A percentile compares a stretch with the other conserved stretches of the same genome.
Evolutionary conservation across 1,284 basidiomycete genomes (phyloP).

Genomic region (Rhizoctonia solani): DNA sequence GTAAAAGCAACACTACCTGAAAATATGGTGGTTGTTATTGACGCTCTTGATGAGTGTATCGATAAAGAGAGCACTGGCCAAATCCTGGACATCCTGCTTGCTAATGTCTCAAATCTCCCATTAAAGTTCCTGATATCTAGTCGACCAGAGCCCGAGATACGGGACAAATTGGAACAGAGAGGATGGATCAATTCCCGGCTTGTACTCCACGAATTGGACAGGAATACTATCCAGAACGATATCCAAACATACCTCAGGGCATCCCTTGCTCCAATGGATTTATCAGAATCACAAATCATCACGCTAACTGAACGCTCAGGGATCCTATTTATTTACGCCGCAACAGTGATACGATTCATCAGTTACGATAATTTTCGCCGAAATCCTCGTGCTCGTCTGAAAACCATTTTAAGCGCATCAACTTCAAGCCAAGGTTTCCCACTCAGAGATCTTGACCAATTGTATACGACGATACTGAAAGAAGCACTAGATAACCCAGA

Average conservation of each 20-base stretch:
- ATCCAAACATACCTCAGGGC: not conserved
- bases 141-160: not conserved
- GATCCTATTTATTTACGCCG: slow-evolving; percentile 2
- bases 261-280: not conserved
- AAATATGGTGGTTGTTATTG: not conserved
- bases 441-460: not conserved
- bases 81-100: not conserved
- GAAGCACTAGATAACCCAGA: not conserved
- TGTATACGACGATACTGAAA: not conserved
- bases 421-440: not conserved
- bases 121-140: not conserved
- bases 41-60: slow-evolving; percentile 5
- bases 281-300: not conserved
- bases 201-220: not conserved
- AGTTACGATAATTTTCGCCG: not conserved
- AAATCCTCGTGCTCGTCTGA: not conserved
- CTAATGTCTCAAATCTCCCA: not conserved
- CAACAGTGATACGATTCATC: not conserved
- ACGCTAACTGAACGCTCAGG: not conserved
- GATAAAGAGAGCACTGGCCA: not conserved
- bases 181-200: not conserved
- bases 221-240: not conserved
- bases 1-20: not conserved
- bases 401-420: not conserved
- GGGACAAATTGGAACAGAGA: not conserved